Percentiles rank a stretch among this genome's conserved stretches.
phyloP scores from a whole-genome alignment of 163 green algal species.

The Chloromonas sp. region DNA sequence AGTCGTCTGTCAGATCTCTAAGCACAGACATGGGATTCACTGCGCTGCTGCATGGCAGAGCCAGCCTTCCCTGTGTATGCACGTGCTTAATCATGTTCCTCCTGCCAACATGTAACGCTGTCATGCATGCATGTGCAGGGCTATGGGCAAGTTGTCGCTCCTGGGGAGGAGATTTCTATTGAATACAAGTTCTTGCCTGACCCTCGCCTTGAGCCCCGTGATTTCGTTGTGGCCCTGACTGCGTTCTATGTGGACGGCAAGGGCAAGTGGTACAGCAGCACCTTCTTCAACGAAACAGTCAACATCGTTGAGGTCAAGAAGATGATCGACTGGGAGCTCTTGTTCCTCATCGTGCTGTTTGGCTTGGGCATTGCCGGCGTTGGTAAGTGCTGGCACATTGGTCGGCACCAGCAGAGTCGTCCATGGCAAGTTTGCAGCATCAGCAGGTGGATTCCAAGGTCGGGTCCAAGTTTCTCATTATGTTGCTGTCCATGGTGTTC shows the following conservation, averaged over 20 bases:
- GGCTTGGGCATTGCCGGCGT: constrained; percentile 9
- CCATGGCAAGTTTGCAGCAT: no score
- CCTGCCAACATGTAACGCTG: background rate
- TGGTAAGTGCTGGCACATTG: constrained; percentile 19
- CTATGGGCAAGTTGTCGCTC: constrained; percentile 40
- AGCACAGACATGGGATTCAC: background rate
- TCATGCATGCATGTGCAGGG: background rate
- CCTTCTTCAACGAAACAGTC: constrained; percentile 57
- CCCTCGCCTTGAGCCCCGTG: constrained; percentile 24
- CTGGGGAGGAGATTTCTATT: constrained; percentile 42
- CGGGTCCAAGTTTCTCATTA: no score
- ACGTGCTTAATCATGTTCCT: no score
- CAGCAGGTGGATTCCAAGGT: no score
- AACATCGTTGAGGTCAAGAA: constrained; percentile 40
- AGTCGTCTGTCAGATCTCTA: background rate
- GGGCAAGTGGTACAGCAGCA: constrained; percentile 37
- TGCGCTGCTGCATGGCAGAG: background rate
- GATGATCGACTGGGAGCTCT: constrained; percentile 48
- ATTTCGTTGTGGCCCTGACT: constrained; percentile 49
- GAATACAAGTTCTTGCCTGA: constrained; percentile 54
- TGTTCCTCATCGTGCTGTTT: constrained; percentile 47
- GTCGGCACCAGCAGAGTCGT: no score
- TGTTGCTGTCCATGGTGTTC: no score
- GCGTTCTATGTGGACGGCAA: constrained; percentile 42
- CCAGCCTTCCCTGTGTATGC: no score